Conservation (phyloP, 2,329 filamentous ascomycete species). For the Xylariaceae sp. region DNA sequence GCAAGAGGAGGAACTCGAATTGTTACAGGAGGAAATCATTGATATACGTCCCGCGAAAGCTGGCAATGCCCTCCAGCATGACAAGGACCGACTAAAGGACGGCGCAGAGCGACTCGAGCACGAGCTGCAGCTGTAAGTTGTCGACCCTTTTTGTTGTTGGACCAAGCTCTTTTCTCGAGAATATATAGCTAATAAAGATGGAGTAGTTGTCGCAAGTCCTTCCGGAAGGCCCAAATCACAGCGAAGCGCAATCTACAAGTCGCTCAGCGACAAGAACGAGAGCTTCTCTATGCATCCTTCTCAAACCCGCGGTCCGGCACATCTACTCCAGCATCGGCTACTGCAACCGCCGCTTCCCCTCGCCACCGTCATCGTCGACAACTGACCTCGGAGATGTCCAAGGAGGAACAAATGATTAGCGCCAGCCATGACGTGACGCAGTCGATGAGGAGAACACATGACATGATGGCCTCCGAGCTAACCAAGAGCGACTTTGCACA, state of each 20-base stretch:
- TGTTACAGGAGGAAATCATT: conserved; percentile 78
- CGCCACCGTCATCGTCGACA: conserved; percentile 45
- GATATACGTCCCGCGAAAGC: conserved; percentile 64
- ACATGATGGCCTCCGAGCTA: conserved; percentile 84
- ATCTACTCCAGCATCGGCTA: conserved; percentile 42
- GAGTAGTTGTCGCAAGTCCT: conserved; percentile 65
- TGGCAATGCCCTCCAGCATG: conserved; percentile 63
- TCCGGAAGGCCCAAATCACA: conserved; percentile 80
- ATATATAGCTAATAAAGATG: conserved; percentile 2
- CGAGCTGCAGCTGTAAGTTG: conserved; percentile 72
- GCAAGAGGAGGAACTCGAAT: conserved; percentile 82
- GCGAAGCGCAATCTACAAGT: conserved; percentile 77
- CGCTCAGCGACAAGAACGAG: conserved; percentile 78
- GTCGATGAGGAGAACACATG: conserved; percentile 83
- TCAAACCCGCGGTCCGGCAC: conserved; percentile 50
- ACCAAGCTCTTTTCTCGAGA: neutral
- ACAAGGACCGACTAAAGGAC: conserved; percentile 70
- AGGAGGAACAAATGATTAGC: conserved; percentile 74
- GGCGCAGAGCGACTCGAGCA: conserved; percentile 69
- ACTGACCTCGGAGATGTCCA: conserved; percentile 43
- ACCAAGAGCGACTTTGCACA: conserved; percentile 88
- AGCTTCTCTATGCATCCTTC: conserved; percentile 74
- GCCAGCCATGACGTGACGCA: conserved; percentile 85
- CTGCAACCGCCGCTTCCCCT: conserved; percentile 36
- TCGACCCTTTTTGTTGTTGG: neutral